Evolutionary conservation across 148 eudicot species (phyloP).

Genomic region (Tetragonia tetragonoides): DNA sequence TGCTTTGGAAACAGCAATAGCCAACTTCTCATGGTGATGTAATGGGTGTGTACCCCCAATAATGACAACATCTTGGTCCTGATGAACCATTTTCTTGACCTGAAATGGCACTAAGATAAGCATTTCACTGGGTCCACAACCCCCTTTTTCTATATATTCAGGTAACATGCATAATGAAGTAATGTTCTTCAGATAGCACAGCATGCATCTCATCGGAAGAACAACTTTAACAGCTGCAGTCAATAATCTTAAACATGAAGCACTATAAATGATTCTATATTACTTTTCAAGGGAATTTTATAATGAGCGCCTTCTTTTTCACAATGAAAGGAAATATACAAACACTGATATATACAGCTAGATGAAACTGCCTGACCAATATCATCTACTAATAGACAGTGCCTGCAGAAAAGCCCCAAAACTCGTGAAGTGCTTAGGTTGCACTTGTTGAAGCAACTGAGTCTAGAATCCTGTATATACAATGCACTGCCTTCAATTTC

Average conservation of each 20-base stretch:
- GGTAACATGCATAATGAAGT: neutral
- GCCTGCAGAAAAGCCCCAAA: neutral
- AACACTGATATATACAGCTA: too few species aligned
- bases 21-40: constrained; percentile 94
- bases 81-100: constrained; percentile 91
- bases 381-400: too few species aligned
- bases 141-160: neutral
- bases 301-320: neutral
- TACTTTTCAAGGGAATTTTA: neutral
- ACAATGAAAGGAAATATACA: neutral
- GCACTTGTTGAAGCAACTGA: neutral
- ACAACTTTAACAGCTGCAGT: neutral
- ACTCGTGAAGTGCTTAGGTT: neutral
- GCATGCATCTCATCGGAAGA: neutral
- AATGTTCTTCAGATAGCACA: constrained; percentile 2
- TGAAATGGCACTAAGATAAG: constrained; percentile 32
- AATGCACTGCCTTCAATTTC: neutral
- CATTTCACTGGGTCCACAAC: neutral
- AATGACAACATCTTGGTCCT: constrained; percentile 84
- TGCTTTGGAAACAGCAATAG: constrained; percentile 96
- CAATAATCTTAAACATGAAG: neutral
- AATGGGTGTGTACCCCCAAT: constrained; percentile 85
- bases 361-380: neutral
- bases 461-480: neutral
- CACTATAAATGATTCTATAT: neutral